Evolutionary conservation across 1,139 yeast species (phyloP).

Genomic region (Candida sp.): DNA sequence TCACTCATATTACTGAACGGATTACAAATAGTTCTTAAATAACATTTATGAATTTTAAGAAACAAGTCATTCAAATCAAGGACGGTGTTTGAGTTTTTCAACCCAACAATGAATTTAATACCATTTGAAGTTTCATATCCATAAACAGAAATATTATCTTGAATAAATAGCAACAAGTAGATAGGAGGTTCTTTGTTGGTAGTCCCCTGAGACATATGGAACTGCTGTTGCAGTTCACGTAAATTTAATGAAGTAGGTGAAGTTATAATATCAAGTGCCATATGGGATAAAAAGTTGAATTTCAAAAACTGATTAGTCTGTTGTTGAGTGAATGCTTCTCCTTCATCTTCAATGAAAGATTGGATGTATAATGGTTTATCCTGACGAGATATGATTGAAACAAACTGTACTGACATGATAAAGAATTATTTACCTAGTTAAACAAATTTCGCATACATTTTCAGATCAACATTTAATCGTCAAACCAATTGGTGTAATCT

Average conservation of each 20-base stretch:
- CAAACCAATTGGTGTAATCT: too few relatives aligned
- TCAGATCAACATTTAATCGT: too few relatives aligned
- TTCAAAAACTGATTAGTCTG: constrained; percentile 47
- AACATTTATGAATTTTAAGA: constrained; percentile 43
- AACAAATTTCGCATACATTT: too few relatives aligned
- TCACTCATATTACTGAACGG: constrained; percentile 44
- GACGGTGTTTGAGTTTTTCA: constrained; percentile 10
- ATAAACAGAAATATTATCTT: constrained; percentile 59
- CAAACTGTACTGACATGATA: constrained; percentile 30
- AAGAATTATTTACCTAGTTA: too few relatives aligned
- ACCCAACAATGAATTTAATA: constrained; percentile 55
- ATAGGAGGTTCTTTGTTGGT: constrained; percentile 1
- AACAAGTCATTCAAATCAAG: constrained; percentile 27
- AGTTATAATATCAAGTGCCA: constrained; percentile 63
- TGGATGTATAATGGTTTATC: constrained; percentile 62
- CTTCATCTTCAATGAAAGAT: constrained; percentile 31
- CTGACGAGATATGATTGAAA: constrained; percentile 52
- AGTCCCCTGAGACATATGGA: constrained; percentile 2
- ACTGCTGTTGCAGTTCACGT: constrained; percentile 37
- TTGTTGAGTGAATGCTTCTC: constrained; percentile 11
- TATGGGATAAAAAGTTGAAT: constrained; percentile 62
- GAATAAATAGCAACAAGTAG: constrained; percentile 41
- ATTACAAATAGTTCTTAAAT: constrained; percentile 50
- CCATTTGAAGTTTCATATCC: constrained; percentile 65
- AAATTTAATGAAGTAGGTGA: constrained; percentile 44